A percentile compares a stretch with the other conserved stretches of the same genome.
Conservation (phyloP, 1,139 yeast species). For the Lodderomyces metapsilosis region DNA sequence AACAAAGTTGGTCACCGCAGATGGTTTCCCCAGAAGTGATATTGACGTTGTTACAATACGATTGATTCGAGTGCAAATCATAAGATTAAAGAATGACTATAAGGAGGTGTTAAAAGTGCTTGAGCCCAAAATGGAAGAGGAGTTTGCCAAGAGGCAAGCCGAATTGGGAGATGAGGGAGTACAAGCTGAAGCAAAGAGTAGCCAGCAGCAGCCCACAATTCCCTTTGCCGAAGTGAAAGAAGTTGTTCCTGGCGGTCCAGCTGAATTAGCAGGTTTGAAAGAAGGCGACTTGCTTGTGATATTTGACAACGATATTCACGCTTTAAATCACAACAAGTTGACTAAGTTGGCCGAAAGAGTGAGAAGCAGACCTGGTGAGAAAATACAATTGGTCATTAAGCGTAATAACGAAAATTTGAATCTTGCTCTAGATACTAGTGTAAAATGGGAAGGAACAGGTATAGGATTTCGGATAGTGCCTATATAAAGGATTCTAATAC, state of each 20-base stretch:
- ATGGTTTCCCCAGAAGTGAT: slow-evolving; percentile 86
- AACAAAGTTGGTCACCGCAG: slow-evolving; percentile 60
- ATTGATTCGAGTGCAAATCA: slow-evolving; percentile 60
- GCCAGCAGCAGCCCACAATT: slow-evolving; percentile 16
- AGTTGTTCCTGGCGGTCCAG: slow-evolving; percentile 50
- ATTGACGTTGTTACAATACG: slow-evolving; percentile 74
- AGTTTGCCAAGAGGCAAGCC: slow-evolving; percentile 25
- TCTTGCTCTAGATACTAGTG: slow-evolving; percentile 49
- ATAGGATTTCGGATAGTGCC: slow-evolving; percentile 70
- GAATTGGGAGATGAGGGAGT: not conserved
- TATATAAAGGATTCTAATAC: no score
- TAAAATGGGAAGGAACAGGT: slow-evolving; percentile 70
- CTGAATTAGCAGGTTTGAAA: slow-evolving; percentile 38
- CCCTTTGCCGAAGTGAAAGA: slow-evolving; percentile 62
- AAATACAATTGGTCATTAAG: slow-evolving; percentile 33
- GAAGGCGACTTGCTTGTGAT: slow-evolving; percentile 50
- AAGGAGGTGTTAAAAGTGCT: slow-evolving; percentile 47
- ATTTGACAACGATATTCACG: slow-evolving; percentile 52
- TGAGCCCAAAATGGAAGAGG: slow-evolving; percentile 44
- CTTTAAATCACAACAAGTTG: slow-evolving; percentile 50
- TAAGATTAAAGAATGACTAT: slow-evolving; percentile 69
- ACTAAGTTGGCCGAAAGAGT: slow-evolving; percentile 35
- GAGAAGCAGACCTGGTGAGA: slow-evolving; percentile 22
- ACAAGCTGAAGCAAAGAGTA: not conserved
- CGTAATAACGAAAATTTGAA: slow-evolving; percentile 25